Evolutionary conservation across 208 protist species (phyloP).

Genomic region (Trypanosoma cruzi): DNA sequence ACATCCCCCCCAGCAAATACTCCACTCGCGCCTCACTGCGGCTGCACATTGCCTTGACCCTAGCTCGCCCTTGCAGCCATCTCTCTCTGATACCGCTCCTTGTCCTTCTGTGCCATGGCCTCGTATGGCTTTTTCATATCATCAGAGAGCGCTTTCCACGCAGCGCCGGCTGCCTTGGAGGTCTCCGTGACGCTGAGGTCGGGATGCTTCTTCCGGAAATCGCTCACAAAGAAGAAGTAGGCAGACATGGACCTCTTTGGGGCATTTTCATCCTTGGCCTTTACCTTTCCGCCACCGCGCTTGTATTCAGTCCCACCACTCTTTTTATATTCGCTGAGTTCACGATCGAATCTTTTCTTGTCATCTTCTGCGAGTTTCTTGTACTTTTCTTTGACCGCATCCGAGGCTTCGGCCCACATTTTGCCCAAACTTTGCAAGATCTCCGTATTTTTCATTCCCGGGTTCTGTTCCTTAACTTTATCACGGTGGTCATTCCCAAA

Average conservation of each 20-base stretch:
- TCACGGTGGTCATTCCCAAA: conserved; percentile 79
- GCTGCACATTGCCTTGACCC: background rate
- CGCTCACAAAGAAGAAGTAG: conserved; percentile 81
- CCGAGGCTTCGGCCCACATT: conserved; percentile 61
- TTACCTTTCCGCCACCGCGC: conserved; percentile 46
- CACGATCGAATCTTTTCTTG: conserved; percentile 76
- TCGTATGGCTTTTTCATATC: conserved; percentile 84
- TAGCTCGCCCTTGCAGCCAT: conserved; percentile 19
- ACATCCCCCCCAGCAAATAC: background rate
- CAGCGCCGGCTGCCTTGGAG: conserved; percentile 59
- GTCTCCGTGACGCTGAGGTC: conserved; percentile 61
- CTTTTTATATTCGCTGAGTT: conserved; percentile 76
- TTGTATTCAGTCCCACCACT: conserved; percentile 58
- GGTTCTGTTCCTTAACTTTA: conserved; percentile 65
- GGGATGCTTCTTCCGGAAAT: conserved; percentile 70
- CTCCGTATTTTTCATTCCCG: conserved; percentile 70
- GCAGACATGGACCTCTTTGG: conserved; percentile 81
- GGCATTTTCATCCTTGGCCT: conserved; percentile 81
- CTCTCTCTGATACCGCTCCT: conserved; percentile 81
- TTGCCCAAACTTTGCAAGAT: conserved; percentile 64
- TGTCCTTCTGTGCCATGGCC: conserved; percentile 76
- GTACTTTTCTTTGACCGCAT: conserved; percentile 77
- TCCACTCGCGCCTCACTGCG: background rate
- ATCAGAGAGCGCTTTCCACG: conserved; percentile 66
- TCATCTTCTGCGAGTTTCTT: conserved; percentile 71